Evolutionary conservation across 225 moss, liverwort and hornwort species (phyloP).

Genomic region (Physcomitrellopsis africana): DNA sequence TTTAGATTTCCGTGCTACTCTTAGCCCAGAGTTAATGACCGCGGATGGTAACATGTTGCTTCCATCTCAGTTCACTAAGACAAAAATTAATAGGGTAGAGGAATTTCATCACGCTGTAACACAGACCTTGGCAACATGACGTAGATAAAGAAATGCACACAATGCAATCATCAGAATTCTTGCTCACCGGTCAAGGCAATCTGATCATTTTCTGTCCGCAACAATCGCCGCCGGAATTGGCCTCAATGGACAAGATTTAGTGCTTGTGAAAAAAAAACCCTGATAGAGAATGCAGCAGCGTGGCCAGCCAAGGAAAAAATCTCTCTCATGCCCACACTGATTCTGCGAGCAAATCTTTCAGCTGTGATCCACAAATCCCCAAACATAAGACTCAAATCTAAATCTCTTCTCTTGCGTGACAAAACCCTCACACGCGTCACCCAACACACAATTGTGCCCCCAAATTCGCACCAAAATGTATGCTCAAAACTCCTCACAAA

Average conservation of each 20-base stretch:
- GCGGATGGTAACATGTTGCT: neutral
- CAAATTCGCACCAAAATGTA: neutral
- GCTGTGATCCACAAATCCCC: neutral
- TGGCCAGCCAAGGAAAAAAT: neutral
- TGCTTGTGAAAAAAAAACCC: slow-evolving; percentile 3
- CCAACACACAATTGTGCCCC: neutral
- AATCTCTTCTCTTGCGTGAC: neutral
- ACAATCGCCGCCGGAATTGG: neutral
- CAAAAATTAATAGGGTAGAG: neutral
- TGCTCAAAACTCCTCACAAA: neutral
- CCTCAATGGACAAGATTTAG: neutral
- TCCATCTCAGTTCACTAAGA: neutral
- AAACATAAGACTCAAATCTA: neutral
- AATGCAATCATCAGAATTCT: neutral
- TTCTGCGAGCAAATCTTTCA: neutral
- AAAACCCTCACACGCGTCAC: neutral
- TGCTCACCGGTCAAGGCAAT: slow-evolving; percentile 17
- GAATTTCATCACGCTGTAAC: neutral
- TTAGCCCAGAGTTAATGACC: neutral
- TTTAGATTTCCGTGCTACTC: neutral
- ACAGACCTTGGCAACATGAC: neutral
- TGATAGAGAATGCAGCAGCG: neutral
- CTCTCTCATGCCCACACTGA: slow-evolving; percentile 8
- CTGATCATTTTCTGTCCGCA: neutral
- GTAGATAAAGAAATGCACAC: neutral